These are phyloP conservation scores for Hemisphaericaspora lyxosophila DNA, from an alignment of 1,139 yeast species.

Conservation along the genomic window DNA sequence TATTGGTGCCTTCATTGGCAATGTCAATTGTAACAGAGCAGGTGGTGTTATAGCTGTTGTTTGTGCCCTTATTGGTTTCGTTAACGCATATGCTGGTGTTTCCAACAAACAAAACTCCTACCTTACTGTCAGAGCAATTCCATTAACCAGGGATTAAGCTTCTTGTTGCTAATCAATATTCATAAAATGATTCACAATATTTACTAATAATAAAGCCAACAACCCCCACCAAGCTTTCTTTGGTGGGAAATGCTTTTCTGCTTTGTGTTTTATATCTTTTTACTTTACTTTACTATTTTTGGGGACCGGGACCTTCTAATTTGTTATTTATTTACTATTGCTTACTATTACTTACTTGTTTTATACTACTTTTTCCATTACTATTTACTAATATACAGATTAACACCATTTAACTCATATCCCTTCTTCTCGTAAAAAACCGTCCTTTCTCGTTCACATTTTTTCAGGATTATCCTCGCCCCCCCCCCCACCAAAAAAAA, in stretches of 20 bases:
- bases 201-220: too few relatives aligned
- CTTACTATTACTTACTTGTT: conserved; percentile 1
- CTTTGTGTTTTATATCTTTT: neutral
- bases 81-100: conserved; percentile 41
- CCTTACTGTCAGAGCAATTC: conserved; percentile 33
- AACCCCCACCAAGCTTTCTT: too few relatives aligned
- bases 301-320: conserved; percentile 3
- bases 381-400: conserved; percentile 4
- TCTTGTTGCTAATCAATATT: too few relatives aligned
- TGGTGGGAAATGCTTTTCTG: conserved; percentile 7
- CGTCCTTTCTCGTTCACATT: too few relatives aligned
- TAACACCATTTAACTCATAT: neutral
- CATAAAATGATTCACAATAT: too few relatives aligned
- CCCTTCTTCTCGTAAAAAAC: too few relatives aligned
- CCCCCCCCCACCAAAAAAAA: too few relatives aligned
- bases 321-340: neutral
- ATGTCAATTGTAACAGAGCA: conserved; percentile 51
- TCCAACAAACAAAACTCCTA: conserved; percentile 29
- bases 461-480: too few relatives aligned
- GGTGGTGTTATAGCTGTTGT: conserved; percentile 70
- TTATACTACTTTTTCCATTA: conserved; percentile 4
- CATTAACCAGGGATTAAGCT: conserved; percentile 27
- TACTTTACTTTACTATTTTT: neutral
- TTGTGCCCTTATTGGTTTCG: conserved; percentile 63
- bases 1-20: conserved; percentile 54